Evolutionary conservation across 208 protist genomes (phyloP), one percentile per base, ranked within the genome.

Genomic region (Trypanosoma mega): DNA sequence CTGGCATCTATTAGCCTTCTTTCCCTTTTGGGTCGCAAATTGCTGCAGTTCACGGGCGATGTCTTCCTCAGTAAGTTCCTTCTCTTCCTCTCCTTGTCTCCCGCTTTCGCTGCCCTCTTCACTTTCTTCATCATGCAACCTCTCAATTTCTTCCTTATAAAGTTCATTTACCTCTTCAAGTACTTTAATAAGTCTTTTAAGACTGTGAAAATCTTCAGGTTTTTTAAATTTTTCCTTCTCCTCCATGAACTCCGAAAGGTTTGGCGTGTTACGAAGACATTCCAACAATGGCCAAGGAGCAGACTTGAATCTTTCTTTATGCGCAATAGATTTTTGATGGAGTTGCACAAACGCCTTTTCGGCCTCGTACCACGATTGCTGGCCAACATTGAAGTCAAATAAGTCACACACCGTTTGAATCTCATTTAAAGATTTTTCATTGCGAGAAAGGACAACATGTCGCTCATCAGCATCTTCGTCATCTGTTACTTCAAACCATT

Each of bases 401-500:
- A 71, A 68, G 33, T 79, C 74, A 62, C 72, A 80, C 20, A 72
- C 44, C 18, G 47, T 74, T 39, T 82, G 59, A 50, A 94, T 85
- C 37, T 75, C 37, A 45, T 80, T 73, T 16, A 63, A 34, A 26
- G 69, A 73, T 68, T 82, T 87, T 36, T 88, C 80, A 59, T 83
- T 71, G 29, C 74, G 72, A 4, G 83, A 78, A 7, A 87, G 74
- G 46, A 87, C 73, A 36, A 68, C 62, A n/a, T 59, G 52, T 30
- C 68, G 46, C 47, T 85, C 87, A 44, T 87, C 78, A 29, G 74
- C 74, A 49, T 87, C 81, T 23, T 91, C 85, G 33, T 87, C 82
- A 51, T 92, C 82, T 33, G 85, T 87, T 37, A 77, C 45, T 51
- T 86, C 78, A 64, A 87, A 85, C 87, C 87, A 93, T 60, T 74